Evolutionary conservation across 2,329 filamentous ascomycete species (phyloP), one percentile per base, ranked within the genome.

Genomic region (Blastomyces emzantsi): DNA sequence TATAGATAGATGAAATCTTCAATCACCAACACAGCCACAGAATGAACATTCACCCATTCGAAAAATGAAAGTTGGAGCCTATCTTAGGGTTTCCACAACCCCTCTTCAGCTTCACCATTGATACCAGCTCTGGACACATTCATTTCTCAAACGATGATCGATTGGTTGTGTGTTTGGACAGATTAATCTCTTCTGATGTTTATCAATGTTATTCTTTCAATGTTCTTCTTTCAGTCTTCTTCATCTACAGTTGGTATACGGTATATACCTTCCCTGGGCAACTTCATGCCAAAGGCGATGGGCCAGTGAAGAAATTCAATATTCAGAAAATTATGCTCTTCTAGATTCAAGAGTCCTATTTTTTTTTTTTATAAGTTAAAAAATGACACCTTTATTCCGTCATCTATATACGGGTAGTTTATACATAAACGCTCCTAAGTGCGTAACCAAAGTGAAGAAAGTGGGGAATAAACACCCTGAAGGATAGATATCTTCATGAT

Each of bases 231-330:
- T 33, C 30, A 33, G 7, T 33, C 4, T 33, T 33, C 30, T 36
- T 1, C 33, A 36, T 36, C 33, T 1, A 9, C 33, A 36, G 30
- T 7, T 33, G 30, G 3, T 7, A 7, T 7, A 33, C 30, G 6
- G 30, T 36, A 9, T 7, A 61, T 71, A 36, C 66, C 71, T 49
- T 36, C 33, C 57, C 60, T 43, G 49, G 69, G 19, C 28, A 69
- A 61, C 62, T 71, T 52, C 68, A 70, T 65, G 63, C 65, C 3
- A 67, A 56, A 63, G 67, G 65, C 61, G 66, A 70, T 52, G 62
- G 64, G 55, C 71, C 70, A 52, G 49, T 51, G 36, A 67, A 63
- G 30, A 65, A 69, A 28, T 66, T 54, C 22, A 66, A 73, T 57
- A 57, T 66, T 63, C 66, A 62, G 22, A 66, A 22, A 69, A 73